Conservation (phyloP, 805 yeast genomes). For the Saturnispora sekii region DNA sequence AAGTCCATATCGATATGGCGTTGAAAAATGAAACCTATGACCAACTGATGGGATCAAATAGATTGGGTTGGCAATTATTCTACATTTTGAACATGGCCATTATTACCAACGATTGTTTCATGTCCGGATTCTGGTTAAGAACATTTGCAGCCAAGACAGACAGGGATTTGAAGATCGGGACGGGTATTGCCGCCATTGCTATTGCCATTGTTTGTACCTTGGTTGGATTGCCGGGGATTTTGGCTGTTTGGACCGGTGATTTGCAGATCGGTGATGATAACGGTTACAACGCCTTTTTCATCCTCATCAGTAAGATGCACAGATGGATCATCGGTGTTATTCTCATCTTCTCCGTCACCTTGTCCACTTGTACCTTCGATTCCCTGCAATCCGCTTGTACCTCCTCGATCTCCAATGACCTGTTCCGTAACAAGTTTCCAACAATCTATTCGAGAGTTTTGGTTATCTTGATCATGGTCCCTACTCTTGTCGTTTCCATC, state of each 20-base stretch:
- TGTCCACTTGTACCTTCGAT: conserved; percentile 86
- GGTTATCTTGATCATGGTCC: conserved; percentile 74
- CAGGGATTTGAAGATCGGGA: conserved; percentile 65
- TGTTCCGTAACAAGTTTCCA: conserved; percentile 72
- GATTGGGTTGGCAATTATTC: conserved; percentile 81
- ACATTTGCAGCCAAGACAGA: conserved; percentile 82
- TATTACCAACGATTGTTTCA: conserved; percentile 79
- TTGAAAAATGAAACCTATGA: conserved; percentile 52
- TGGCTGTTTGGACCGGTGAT: conserved; percentile 87
- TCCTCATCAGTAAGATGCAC: conserved; percentile 63
- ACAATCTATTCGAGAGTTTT: conserved; percentile 57
- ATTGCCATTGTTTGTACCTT: conserved; percentile 55
- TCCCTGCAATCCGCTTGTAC: conserved; percentile 83
- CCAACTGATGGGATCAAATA: conserved; percentile 54
- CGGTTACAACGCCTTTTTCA: conserved; percentile 63
- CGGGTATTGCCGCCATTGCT: conserved; percentile 63
- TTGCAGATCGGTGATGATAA: conserved; percentile 41
- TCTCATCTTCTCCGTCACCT: conserved; percentile 57
- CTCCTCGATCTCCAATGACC: conserved; percentile 80
- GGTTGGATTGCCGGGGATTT: conserved; percentile 73
- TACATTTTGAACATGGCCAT: conserved; percentile 82
- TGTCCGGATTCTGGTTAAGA: conserved; percentile 90
- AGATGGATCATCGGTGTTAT: conserved; percentile 82
- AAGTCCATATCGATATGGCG: conserved; percentile 53
- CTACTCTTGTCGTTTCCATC: conserved; percentile 76